These are phyloP conservation scores for Escallonia rubra DNA, from an alignment of 129 eudicot genomes.

Conservation along the genomic window DNA sequence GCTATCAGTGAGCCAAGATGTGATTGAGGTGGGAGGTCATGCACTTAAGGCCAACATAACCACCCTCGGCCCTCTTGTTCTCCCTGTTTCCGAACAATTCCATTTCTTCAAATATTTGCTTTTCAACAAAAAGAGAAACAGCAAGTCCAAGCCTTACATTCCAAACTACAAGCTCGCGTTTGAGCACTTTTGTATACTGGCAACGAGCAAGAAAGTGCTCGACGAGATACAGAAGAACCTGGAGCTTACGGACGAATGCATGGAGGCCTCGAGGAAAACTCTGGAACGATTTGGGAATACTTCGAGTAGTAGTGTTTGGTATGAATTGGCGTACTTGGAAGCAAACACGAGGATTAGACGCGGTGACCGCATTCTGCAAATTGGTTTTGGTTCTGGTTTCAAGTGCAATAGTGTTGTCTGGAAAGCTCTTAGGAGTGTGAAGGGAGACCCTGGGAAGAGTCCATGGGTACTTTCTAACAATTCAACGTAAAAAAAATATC, in stretches of 20 bases:
- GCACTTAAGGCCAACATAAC: slow-evolving; percentile 41
- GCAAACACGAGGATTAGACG: slow-evolving; percentile 17
- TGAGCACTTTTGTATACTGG: slow-evolving; percentile 39
- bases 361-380: slow-evolving; percentile 37
- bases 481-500: no score
- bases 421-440: slow-evolving; percentile 28
- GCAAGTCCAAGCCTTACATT: slow-evolving; percentile 24
- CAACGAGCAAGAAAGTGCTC: slow-evolving; percentile 39
- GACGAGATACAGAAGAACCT: slow-evolving; percentile 42
- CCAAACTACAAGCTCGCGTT: slow-evolving; percentile 38
- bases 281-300: slow-evolving; percentile 47
- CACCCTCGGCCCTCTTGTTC: slow-evolving; percentile 35
- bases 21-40: slow-evolving; percentile 33
- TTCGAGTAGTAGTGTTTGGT: slow-evolving; percentile 50
- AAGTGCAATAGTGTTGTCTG: slow-evolving; percentile 45
- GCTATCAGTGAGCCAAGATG: slow-evolving; percentile 26
- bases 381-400: slow-evolving; percentile 42
- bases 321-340: slow-evolving; percentile 41
- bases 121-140: slow-evolving; percentile 3
- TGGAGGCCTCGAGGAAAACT: slow-evolving; percentile 47
- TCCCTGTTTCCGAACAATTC: slow-evolving; percentile 30
- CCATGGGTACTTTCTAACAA: slow-evolving; percentile 2
- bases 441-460: slow-evolving; percentile 5
- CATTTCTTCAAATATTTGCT: slow-evolving; percentile 30
- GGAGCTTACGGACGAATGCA: slow-evolving; percentile 30